Evolutionary conservation across 169 alveolate genomes (phyloP).

Genomic region (Neospora caninum): DNA sequence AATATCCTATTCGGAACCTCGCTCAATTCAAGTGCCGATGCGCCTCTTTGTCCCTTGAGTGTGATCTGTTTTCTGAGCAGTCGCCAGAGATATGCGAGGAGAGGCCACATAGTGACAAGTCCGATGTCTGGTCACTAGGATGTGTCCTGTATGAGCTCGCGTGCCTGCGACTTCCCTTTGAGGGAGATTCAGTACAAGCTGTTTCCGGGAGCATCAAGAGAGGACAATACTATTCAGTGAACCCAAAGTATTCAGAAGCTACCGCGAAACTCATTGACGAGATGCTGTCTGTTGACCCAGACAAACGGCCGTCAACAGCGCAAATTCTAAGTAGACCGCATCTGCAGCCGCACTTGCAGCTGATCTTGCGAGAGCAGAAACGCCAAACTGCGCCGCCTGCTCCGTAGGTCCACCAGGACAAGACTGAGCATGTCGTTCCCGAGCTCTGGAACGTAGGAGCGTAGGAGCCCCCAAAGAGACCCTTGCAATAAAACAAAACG

Average conservation of each 20-base stretch:
- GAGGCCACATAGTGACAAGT: conserved; percentile 84
- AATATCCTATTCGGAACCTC: too few relatives aligned
- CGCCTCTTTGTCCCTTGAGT: background rate
- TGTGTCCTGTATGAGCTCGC: conserved; percentile 93
- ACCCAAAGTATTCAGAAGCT: conserved; percentile 14
- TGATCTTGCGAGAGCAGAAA: background rate
- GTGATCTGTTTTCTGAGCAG: background rate
- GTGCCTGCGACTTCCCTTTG: conserved; percentile 56
- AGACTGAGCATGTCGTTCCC: background rate
- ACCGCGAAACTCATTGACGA: background rate
- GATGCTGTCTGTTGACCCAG: conserved; percentile 26
- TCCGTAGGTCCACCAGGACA: background rate
- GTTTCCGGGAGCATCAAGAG: background rate
- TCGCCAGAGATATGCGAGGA: conserved; percentile 26
- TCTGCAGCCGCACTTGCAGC: conserved; percentile 23
- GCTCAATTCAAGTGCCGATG: too few relatives aligned
- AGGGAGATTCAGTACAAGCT: background rate
- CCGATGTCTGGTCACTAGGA: conserved; percentile 95
- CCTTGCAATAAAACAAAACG: too few relatives aligned
- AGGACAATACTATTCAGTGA: background rate
- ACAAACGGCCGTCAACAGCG: background rate
- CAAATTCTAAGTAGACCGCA: background rate
- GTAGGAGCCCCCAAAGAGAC: too few relatives aligned
- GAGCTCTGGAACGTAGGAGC: too few relatives aligned
- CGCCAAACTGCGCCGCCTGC: background rate